These are phyloP conservation scores for Tanacetum coccineum DNA, from an alignment of 129 eudicot species.

Conservation along the genomic window DNA sequence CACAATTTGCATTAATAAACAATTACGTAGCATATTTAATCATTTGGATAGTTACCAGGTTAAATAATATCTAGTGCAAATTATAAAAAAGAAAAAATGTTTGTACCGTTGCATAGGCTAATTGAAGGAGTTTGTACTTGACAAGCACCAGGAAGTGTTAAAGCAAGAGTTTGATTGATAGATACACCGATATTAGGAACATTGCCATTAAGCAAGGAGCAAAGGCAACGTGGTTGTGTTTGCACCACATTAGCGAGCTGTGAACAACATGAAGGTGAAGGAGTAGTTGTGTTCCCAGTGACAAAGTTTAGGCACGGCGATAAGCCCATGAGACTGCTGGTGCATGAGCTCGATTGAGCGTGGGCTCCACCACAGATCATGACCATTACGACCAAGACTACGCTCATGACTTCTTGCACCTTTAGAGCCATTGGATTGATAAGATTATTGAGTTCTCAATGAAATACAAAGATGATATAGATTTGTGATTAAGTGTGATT, in stretches of 20 bases:
- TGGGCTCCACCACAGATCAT: conserved; percentile 34
- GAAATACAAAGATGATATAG: not conserved
- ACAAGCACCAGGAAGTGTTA: conserved; percentile 58
- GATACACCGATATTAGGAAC: conserved; percentile 41
- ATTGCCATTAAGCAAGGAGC: conserved; percentile 48
- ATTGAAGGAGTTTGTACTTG: conserved; percentile 61
- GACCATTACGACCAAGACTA: conserved; percentile 34
- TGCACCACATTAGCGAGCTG: conserved; percentile 41
- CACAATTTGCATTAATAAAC: too few species aligned
- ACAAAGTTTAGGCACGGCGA: conserved; percentile 47
- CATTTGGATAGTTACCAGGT: not conserved
- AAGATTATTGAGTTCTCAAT: not conserved
- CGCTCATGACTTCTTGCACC: conserved; percentile 16
- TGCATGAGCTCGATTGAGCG: conserved; percentile 48
- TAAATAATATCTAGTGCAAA: too few species aligned
- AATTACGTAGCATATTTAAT: too few species aligned
- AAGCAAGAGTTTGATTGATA: conserved; percentile 60
- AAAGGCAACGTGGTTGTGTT: conserved; percentile 62
- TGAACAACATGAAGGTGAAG: conserved; percentile 46
- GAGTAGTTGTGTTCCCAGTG: conserved; percentile 38
- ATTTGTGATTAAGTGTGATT: conserved; percentile 12
- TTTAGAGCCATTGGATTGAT: conserved; percentile 40
- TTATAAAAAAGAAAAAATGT: not conserved
- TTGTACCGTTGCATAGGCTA: conserved; percentile 54
- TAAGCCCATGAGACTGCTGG: conserved; percentile 39